A percentile compares a stretch with the other conserved stretches of the same genome.
These are phyloP conservation scores for Spongospora subterranea DNA, from an alignment of 208 protist genomes.

Conservation along the genomic window DNA sequence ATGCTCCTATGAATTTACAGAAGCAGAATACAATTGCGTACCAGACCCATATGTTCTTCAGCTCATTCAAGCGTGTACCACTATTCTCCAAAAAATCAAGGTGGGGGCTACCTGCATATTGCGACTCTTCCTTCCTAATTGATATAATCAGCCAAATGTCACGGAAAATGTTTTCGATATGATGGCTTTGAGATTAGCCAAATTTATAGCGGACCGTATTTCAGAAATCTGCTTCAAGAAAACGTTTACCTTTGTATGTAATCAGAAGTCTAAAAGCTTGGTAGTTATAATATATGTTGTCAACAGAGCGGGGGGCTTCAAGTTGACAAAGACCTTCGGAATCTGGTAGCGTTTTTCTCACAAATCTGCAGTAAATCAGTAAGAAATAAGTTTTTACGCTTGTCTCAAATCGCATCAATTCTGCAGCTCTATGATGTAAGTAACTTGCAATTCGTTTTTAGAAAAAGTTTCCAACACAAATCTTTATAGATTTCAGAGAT, in stretches of 20 bases:
- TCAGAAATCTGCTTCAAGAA: conserved; percentile 22
- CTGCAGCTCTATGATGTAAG: conserved; percentile 43
- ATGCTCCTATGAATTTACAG: background rate
- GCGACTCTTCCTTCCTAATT: background rate
- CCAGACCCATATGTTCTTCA: conserved; percentile 38
- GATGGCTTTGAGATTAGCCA: background rate
- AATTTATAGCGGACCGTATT: background rate
- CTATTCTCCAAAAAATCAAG: background rate
- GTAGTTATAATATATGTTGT: background rate
- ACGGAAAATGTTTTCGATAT: background rate
- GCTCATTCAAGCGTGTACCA: background rate
- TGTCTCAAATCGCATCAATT: conserved; percentile 33
- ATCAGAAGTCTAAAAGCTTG: background rate
- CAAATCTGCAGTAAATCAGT: conserved; percentile 11
- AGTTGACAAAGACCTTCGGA: conserved; percentile 19
- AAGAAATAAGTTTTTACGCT: conserved; percentile 19
- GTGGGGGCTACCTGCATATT: background rate
- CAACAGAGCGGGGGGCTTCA: conserved; percentile 9
- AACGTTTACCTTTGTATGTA: conserved; percentile 40
- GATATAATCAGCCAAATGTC: conserved; percentile 6
- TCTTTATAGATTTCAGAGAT: background rate
- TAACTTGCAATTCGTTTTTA: background rate
- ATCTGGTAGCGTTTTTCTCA: conserved; percentile 36
- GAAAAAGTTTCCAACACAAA: background rate
- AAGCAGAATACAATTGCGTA: conserved; percentile 21